Evolutionary conservation across 805 yeast genomes (phyloP), one percentile per base, ranked within the genome.

Genomic region (Lipomyces japonicus): DNA sequence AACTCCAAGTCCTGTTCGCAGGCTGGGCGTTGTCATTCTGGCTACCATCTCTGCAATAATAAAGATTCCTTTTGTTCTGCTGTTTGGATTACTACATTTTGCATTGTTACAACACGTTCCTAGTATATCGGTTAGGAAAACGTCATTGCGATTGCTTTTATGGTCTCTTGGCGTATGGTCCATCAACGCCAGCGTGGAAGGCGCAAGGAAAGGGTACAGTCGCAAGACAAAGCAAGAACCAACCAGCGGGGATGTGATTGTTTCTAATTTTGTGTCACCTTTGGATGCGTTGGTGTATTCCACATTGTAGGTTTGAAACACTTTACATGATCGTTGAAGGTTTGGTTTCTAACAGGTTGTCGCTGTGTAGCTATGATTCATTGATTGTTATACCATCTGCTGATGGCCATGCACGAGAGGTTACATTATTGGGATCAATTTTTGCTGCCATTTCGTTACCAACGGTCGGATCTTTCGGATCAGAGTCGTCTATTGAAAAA

Each of bases 221-320:
- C 63, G 63, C 5, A 65, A 65, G 26, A 68, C 71, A 10, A 48
- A 54, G 21, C 61, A 61, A 23, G 59, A 58, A 31, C 81, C 82
- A 0, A 49, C 58, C 4, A 57, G 61, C 2, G 76, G 76, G 36
- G 83, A 81, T 46, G 61, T 82, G 3, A 64, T 80, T 2, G 65
- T 82, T n/a, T 70, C 73, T 47, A 84, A 84, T 64, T 78, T 78
- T 53, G 66, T 76, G 0, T 74, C 82, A 16, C 87, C 87, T 1
- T 60, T 83, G 3, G 86, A 82, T 63, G 71, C 79, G 0, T 66
- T 77, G 19, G 67, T 67, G 9, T 69, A 58, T 44, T 54, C 63
- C 28, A 32, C 65, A 4, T 37, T 54, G 50, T 54, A 48, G 19
- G 62, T 47, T 24, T 16, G 19, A 16, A 16, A 32, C 16, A 3